Percentiles rank a stretch among this genome's conserved stretches.
Evolutionary conservation across 225 moss, liverwort and hornwort genomes (phyloP).

Genomic region (Sphagnum contortum): DNA sequence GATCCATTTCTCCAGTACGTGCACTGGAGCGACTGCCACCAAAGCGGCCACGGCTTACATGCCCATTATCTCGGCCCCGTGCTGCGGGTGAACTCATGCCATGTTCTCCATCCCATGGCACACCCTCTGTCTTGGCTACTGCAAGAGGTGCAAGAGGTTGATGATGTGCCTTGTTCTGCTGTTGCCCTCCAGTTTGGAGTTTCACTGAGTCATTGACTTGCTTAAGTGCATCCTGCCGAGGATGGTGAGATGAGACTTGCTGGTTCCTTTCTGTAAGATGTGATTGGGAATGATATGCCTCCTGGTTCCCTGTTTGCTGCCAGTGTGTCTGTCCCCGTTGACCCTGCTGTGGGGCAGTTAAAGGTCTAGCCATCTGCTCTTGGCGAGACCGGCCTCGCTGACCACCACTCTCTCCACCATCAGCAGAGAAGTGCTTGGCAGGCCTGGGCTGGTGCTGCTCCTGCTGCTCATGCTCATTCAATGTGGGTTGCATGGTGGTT

Average conservation of each 20-base stretch:
- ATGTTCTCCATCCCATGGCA: slow-evolving; percentile 56
- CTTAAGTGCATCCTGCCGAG: slow-evolving; percentile 20
- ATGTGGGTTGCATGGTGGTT: slow-evolving; percentile 4
- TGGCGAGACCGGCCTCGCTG: slow-evolving; percentile 38
- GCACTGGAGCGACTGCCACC: slow-evolving; percentile 43
- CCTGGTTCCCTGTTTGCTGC: slow-evolving; percentile 31
- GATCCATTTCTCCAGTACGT: slow-evolving; percentile 54
- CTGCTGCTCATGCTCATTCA: slow-evolving; percentile 24
- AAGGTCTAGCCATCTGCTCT: slow-evolving; percentile 24
- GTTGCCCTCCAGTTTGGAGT: slow-evolving; percentile 37
- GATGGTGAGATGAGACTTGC: slow-evolving; percentile 8
- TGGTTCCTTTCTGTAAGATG: slow-evolving; percentile 23
- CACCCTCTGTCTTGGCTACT: slow-evolving; percentile 42
- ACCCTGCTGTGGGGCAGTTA: slow-evolving; percentile 15
- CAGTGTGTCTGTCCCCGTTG: slow-evolving; percentile 41
- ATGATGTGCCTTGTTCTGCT: slow-evolving; percentile 22
- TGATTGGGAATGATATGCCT: slow-evolving; percentile 20
- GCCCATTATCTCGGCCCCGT: slow-evolving; percentile 61
- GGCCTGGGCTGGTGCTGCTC: slow-evolving; percentile 47
- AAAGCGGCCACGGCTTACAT: slow-evolving; percentile 72
- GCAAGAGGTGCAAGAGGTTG: slow-evolving; percentile 17
- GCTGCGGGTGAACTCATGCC: slow-evolving; percentile 35
- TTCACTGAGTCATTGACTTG: slow-evolving; percentile 23
- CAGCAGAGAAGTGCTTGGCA: slow-evolving; percentile 25
- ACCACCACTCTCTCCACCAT: slow-evolving; percentile 32